Evolutionary conservation across 495 filamentous ascomycete genomes (phyloP), one percentile per base, ranked within the genome.

Genomic region (Hypoxylon fragiforme): DNA sequence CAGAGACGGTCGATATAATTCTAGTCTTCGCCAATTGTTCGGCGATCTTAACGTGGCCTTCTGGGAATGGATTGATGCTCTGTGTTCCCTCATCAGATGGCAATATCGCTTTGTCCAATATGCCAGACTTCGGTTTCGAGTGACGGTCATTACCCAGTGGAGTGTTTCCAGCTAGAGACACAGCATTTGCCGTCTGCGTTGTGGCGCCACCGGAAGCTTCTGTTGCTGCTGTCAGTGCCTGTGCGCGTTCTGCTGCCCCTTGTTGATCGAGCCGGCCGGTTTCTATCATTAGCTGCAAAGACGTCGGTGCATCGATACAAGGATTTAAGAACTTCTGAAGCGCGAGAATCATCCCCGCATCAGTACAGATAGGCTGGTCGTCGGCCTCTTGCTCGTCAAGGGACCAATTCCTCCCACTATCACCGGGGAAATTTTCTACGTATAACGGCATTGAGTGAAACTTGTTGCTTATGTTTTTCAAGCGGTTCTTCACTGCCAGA

Each of bases 371-470:
- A 0, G 64, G 62, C 1, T 75, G 67, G 2, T 54, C 66, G 14
- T 60, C 55, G 7, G 15, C 39, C 7, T 64, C 48, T 8, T 55
- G 48, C 1, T 67, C 59, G 22, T 84, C 79, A 3, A 96, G 76
- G 1, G 86, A 80, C 86, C 89, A 95, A 12, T 74, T 72, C 20
- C 69, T 59, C 5, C 81, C 78, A 69, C 74, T 45, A 75, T 72
- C 31, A 66, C 65, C 46, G 71, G 87, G 74, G 80, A 92, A 71
- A 54, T 69, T 41, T 70, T 81, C 62, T 8, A 94, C 63, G 45
- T 85, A 88, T 18, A 94, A 66, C 0, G 92, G 92, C 42, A 96
- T 76, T 60, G 96, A 89, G 49, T 89, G 88, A 26, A 84, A 81
- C 11, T 74, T 65, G 38, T 85, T 84, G 49, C 89, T 86, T 0